Conservation (phyloP, 371 early-diverging fungal species). For the Ordospora pajunii region DNA sequence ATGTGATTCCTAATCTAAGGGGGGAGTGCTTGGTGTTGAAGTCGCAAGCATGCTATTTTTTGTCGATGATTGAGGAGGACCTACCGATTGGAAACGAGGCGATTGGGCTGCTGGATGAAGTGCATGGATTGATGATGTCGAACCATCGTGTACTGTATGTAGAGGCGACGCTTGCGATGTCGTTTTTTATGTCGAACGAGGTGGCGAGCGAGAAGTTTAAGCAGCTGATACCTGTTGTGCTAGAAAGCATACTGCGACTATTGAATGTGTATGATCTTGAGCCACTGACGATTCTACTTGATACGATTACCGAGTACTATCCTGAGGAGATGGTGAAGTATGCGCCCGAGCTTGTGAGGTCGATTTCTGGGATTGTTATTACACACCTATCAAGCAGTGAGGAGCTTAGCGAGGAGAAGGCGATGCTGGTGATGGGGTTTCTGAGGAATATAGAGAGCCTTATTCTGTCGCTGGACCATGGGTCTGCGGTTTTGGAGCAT, state of each 20-base stretch:
- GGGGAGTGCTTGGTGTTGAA: conserved; percentile 40
- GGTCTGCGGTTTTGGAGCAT: conserved; percentile 11
- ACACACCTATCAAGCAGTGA: conserved; percentile 37
- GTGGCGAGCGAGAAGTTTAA: conserved; percentile 5
- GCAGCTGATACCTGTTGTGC: conserved; percentile 41
- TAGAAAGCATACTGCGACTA: conserved; percentile 44
- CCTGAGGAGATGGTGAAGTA: conserved; percentile 48
- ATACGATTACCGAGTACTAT: conserved; percentile 52
- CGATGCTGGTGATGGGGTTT: conserved; percentile 49
- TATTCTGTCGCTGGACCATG: conserved; percentile 34
- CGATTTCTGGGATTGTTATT: conserved; percentile 37
- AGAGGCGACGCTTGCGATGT: conserved; percentile 52
- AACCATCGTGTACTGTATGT: conserved; percentile 50
- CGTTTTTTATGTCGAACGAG: conserved; percentile 40
- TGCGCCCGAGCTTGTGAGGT: conserved; percentile 54
- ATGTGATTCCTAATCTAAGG: conserved; percentile 41
- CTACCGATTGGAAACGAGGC: not conserved
- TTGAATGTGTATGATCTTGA: conserved; percentile 54
- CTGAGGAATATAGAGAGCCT: conserved; percentile 51
- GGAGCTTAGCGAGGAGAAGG: conserved; percentile 41
- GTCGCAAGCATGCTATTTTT: conserved; percentile 56
- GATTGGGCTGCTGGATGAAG: conserved; percentile 15
- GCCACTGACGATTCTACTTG: conserved; percentile 48
- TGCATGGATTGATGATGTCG: conserved; percentile 22
- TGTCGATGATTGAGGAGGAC: conserved; percentile 26